These are phyloP conservation scores for Hamigera avellanea DNA, from an alignment of 495 filamentous ascomycete genomes.

Conservation along the genomic window DNA sequence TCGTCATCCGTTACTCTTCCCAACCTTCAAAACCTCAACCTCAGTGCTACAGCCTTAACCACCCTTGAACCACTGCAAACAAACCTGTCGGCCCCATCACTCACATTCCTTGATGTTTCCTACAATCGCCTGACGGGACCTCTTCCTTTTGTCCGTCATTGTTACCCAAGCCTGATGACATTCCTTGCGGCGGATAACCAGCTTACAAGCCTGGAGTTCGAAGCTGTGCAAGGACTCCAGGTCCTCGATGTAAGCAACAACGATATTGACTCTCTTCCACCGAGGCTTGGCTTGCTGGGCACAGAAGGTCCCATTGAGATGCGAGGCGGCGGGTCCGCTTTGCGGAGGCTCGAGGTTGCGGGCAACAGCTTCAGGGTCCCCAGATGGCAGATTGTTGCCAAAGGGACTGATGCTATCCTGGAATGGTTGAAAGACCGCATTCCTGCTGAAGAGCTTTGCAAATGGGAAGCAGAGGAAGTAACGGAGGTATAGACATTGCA, in stretches of 20 bases:
- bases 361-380: constrained; percentile 82
- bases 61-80: constrained; percentile 49
- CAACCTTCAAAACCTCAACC: constrained; percentile 59
- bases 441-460: constrained; percentile 45
- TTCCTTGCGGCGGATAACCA: constrained; percentile 69
- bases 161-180: constrained; percentile 54
- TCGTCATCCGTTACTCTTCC: constrained; percentile 52
- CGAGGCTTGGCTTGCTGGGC: constrained; percentile 62
- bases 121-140: constrained; percentile 59
- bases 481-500: neutral
- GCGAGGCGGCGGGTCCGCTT: constrained; percentile 23
- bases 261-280: constrained; percentile 64
- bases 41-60: constrained; percentile 57
- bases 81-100: constrained; percentile 54
- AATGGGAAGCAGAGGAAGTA: constrained; percentile 21
- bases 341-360: constrained; percentile 51
- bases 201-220: constrained; percentile 58
- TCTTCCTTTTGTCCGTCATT: constrained; percentile 44
- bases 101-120: constrained; percentile 68
- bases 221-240: constrained; percentile 60
- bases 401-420: constrained; percentile 79
- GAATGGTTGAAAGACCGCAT: constrained; percentile 74
- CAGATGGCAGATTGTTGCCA: constrained; percentile 72
- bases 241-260: constrained; percentile 74
- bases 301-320: constrained; percentile 32